phyloP scores from a whole-genome alignment of 2,329 filamentous ascomycete species.

The Passalora sequoiae region DNA sequence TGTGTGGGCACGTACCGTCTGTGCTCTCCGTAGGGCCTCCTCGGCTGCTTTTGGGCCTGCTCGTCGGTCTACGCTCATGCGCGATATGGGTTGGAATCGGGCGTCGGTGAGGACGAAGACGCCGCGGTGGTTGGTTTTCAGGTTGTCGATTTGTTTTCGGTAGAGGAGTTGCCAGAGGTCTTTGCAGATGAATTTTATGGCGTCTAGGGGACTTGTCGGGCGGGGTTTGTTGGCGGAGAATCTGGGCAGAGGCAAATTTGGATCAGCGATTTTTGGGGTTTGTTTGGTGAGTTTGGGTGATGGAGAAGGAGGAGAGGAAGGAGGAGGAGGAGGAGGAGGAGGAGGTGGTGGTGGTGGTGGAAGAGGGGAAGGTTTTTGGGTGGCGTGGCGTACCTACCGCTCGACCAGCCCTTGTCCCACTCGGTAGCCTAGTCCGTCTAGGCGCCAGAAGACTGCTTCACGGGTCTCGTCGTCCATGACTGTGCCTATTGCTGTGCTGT shows the following conservation, averaged over 20 bases:
- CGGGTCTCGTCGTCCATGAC: conserved; percentile 66
- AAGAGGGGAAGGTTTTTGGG: not conserved
- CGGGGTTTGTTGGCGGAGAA: conserved; percentile 80
- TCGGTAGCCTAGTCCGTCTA: conserved; percentile 82
- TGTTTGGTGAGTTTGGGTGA: no score
- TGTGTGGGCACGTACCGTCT: conserved; percentile 58
- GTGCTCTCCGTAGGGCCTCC: conserved; percentile 61
- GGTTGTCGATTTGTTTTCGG: conserved; percentile 94
- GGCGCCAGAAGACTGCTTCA: conserved; percentile 76
- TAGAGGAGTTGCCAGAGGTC: conserved; percentile 94
- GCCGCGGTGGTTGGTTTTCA: conserved; percentile 96
- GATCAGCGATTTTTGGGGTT: no score
- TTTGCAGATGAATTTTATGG: conserved; percentile 98
- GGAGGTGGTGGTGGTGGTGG: not conserved
- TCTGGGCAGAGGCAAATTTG: conserved; percentile 39
- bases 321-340: no score
- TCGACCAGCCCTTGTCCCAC: conserved; percentile 91
- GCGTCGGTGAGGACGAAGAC: conserved; percentile 96
- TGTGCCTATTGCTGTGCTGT: conserved; percentile 12
- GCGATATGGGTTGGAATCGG: conserved; percentile 76
- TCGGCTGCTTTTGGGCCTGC: conserved; percentile 31
- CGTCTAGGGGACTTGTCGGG: conserved; percentile 86
- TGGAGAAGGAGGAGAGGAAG: no score
- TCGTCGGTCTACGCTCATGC: conserved; percentile 72
- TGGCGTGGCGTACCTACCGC: conserved; percentile 53